These are phyloP conservation scores for Hansenula lynferdii DNA, from an alignment of 1,139 yeast genomes.

Conservation along the genomic window DNA sequence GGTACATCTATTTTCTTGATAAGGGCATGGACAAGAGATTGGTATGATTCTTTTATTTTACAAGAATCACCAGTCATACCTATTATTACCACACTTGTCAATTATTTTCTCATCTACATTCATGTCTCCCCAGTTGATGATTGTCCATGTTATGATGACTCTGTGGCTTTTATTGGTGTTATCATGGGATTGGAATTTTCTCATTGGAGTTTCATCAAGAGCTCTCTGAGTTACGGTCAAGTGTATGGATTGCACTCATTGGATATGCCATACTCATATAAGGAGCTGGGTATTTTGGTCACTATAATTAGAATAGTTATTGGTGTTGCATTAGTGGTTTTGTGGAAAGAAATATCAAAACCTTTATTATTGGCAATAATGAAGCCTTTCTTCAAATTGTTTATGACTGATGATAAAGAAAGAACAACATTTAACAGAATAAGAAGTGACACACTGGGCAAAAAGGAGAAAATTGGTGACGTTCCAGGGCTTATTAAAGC, in stretches of 20 bases:
- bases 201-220: slow-evolving; percentile 20
- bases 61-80: slow-evolving; percentile 31
- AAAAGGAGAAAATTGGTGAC: slow-evolving; percentile 33
- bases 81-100: slow-evolving; percentile 34
- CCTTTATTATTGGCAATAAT: slow-evolving; percentile 49
- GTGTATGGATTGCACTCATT: slow-evolving; percentile 8
- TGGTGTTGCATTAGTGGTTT: slow-evolving; percentile 56
- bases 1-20: slow-evolving; percentile 48
- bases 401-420: slow-evolving; percentile 17
- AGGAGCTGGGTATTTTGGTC: slow-evolving; percentile 37
- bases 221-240: slow-evolving; percentile 22
- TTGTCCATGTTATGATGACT: slow-evolving; percentile 96
- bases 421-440: slow-evolving; percentile 17
- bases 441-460: slow-evolving; percentile 22
- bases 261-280: slow-evolving; percentile 34
- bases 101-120: slow-evolving; percentile 49
- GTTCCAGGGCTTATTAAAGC: no score
- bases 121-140: slow-evolving; percentile 89
- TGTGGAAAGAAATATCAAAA: slow-evolving; percentile 69
- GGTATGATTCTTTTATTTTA: slow-evolving; percentile 23
- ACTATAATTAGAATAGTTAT: slow-evolving; percentile 42
- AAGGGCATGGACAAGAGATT: slow-evolving; percentile 33
- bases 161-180: slow-evolving; percentile 92
- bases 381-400: slow-evolving; percentile 41
- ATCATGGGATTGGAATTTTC: slow-evolving; percentile 60